Conservation (phyloP, 2,329 filamentous ascomycete genomes). For the Claviceps paspali region DNA sequence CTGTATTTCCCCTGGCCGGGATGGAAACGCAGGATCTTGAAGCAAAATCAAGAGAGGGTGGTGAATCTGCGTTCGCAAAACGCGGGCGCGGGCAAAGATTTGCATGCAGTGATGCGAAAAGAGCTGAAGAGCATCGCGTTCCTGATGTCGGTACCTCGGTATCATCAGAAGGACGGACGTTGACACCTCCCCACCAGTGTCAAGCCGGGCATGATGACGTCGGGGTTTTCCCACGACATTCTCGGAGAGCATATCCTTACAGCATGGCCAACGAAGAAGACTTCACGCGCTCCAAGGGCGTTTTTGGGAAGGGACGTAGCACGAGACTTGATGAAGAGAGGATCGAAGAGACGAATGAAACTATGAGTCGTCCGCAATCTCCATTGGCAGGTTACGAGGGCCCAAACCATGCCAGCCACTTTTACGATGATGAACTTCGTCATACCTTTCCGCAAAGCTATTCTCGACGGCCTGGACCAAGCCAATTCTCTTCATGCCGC, state of each 20-base stretch:
- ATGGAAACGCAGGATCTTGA: background rate
- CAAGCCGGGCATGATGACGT: background rate
- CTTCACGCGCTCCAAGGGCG: background rate
- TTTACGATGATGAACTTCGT: background rate
- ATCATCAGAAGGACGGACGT: background rate
- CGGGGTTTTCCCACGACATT: background rate
- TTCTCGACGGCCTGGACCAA: background rate
- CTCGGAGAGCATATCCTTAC: background rate
- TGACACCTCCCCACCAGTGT: background rate
- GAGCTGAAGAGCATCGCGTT: background rate
- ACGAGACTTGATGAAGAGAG: background rate
- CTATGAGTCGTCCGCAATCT: background rate
- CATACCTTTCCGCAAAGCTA: background rate
- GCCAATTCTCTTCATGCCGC: background rate
- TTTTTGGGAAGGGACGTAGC: background rate
- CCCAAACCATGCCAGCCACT: background rate
- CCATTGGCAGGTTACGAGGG: conserved; percentile 1
- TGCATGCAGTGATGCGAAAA: too few relatives aligned
- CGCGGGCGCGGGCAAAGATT: too few relatives aligned
- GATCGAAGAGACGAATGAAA: background rate
- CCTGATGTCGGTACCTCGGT: background rate
- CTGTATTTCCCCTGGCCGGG: background rate
- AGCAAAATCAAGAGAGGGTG: too few relatives aligned
- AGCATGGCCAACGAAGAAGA: background rate
- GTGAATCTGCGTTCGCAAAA: too few relatives aligned